A percentile compares a stretch with the other conserved stretches of the same genome.
These are phyloP conservation scores for carrot (Daucus carota) DNA, from an alignment of 129 eudicot species.

Conservation along the genomic window DNA sequence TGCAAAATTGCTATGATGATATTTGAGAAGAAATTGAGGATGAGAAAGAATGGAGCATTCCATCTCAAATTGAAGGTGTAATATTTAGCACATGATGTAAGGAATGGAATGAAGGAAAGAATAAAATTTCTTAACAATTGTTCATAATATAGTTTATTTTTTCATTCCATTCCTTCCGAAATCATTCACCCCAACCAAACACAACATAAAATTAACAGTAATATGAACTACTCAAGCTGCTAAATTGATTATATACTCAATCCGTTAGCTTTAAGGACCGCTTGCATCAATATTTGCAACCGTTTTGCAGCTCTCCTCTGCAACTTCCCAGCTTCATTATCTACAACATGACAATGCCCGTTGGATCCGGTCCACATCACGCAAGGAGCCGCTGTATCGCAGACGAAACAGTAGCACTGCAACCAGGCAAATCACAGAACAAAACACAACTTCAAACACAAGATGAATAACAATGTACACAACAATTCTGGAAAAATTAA, in stretches of 20 bases:
- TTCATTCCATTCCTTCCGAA: too few species aligned
- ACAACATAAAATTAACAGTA: background rate
- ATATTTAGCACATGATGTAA: too few species aligned
- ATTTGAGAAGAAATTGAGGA: too few species aligned
- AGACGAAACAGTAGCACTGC: constrained; percentile 76
- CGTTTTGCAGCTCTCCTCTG: background rate
- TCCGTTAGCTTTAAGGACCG: background rate
- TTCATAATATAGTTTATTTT: too few species aligned
- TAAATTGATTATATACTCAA: background rate
- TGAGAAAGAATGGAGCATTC: too few species aligned
- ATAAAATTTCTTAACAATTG: too few species aligned
- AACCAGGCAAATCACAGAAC: background rate
- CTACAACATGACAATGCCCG: constrained; percentile 66
- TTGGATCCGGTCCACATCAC: constrained; percentile 30
- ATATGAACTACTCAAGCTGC: too few species aligned
- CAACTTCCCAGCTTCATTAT: constrained; percentile 48
- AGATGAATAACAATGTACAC: background rate
- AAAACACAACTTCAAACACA: background rate
- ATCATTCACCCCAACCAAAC: too few species aligned
- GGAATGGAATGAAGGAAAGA: too few species aligned
- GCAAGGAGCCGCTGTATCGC: constrained; percentile 80
- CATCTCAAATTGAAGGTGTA: too few species aligned
- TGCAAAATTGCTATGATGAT: too few species aligned
- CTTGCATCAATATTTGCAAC: background rate
- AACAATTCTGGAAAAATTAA: too few species aligned